phyloP scores from a whole-genome alignment of 2,329 filamentous ascomycete genomes.

The Apiospora malaysiana region DNA sequence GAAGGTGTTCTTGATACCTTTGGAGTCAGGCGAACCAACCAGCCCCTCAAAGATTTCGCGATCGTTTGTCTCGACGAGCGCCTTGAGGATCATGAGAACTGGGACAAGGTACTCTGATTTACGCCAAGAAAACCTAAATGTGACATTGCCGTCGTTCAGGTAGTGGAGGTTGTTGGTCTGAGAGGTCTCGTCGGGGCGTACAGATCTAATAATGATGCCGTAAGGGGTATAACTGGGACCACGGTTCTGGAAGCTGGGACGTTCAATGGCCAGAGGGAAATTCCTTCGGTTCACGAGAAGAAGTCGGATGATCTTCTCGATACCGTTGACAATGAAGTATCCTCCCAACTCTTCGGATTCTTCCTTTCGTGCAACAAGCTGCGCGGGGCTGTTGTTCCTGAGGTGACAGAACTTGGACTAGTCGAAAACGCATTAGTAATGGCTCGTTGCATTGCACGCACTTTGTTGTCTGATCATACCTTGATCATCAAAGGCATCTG shows the following conservation, averaged over 20 bases:
- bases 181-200: slow-evolving; percentile 95
- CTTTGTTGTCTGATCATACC: neutral
- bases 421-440: slow-evolving; percentile 40
- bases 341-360: slow-evolving; percentile 96
- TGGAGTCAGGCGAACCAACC: slow-evolving; percentile 77
- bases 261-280: slow-evolving; percentile 92
- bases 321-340: slow-evolving; percentile 97
- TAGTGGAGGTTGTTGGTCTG: slow-evolving; percentile 98
- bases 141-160: slow-evolving; percentile 92
- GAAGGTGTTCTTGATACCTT: slow-evolving; percentile 86
- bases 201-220: slow-evolving; percentile 89
- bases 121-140: slow-evolving; percentile 96
- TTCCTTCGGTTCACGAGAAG: slow-evolving; percentile 90
- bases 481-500: slow-evolving; percentile 93
- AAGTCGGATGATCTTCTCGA: slow-evolving; percentile 94
- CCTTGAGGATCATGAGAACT: slow-evolving; percentile 95
- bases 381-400: slow-evolving; percentile 80
- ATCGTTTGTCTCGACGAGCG: slow-evolving; percentile 93
- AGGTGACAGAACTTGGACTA: slow-evolving; percentile 90
- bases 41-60: slow-evolving; percentile 95
- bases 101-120: slow-evolving; percentile 98
- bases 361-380: slow-evolving; percentile 86
- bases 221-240: slow-evolving; percentile 87
- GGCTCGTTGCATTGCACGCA: slow-evolving; percentile 52
- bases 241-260: slow-evolving; percentile 87